Evolutionary conservation across 495 filamentous ascomycete genomes (phyloP).

Genomic region (Mycothermus thermophilus): DNA sequence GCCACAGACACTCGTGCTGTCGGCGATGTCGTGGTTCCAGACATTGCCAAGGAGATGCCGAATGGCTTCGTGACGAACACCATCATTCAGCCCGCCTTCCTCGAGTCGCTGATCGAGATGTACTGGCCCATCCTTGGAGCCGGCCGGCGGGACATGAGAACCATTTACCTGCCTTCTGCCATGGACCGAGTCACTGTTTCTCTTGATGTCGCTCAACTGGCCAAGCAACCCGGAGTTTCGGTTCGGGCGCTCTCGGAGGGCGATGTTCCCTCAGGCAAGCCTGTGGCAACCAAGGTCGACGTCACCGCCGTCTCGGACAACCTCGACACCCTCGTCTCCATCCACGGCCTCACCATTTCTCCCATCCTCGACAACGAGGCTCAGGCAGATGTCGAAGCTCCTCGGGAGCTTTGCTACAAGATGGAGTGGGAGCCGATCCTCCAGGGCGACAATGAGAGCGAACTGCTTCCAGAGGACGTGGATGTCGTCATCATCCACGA

Average conservation of each 20-base stretch:
- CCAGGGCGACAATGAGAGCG: constrained; percentile 9
- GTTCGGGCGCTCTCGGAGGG: constrained; percentile 26
- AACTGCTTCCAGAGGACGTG: constrained; percentile 10
- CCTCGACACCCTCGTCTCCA: constrained; percentile 21
- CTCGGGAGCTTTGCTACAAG: constrained; percentile 37
- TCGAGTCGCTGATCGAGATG: constrained; percentile 38
- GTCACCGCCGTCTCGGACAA: constrained; percentile 19
- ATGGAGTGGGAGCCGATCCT: constrained; percentile 39
- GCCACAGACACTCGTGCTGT: constrained; percentile 24
- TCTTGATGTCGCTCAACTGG: constrained; percentile 12
- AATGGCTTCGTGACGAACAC: constrained; percentile 28
- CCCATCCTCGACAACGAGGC: constrained; percentile 27
- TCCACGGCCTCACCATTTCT: constrained; percentile 26
- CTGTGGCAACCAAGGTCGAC: constrained; percentile 24
- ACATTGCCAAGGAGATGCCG: constrained; percentile 40
- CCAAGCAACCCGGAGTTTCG: constrained; percentile 15
- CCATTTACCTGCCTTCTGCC: constrained; percentile 31
- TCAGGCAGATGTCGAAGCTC: constrained; percentile 12
- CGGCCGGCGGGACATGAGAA: constrained; percentile 18
- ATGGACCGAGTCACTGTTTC: constrained; percentile 26
- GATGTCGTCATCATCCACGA: constrained; percentile 34
- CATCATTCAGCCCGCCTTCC: constrained; percentile 38
- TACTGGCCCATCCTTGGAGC: constrained; percentile 30
- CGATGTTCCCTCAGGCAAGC: constrained; percentile 13
- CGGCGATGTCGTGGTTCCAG: constrained; percentile 32